Evolutionary conservation across 2,329 filamentous ascomycete species (phyloP).

Genomic region (Huntiella savannae): DNA sequence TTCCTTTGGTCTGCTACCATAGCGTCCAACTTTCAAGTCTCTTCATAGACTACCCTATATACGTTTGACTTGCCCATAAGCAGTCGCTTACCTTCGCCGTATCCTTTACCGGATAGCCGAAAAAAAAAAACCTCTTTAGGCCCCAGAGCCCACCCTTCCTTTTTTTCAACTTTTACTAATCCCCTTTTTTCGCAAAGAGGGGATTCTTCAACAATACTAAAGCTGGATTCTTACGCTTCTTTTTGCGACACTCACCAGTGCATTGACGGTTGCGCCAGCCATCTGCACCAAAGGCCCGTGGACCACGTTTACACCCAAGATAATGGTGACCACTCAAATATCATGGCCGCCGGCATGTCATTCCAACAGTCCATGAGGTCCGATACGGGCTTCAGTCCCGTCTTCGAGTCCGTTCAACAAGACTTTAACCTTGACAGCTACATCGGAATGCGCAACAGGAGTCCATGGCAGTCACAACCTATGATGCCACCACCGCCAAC

Average conservation of each 20-base stretch:
- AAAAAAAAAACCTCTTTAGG: background rate
- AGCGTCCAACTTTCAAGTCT: background rate
- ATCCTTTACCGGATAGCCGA: slow-evolving; percentile 8
- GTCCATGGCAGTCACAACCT: background rate
- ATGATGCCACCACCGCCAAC: background rate
- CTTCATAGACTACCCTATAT: background rate
- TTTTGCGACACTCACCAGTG: slow-evolving; percentile 8
- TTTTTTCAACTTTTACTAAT: slow-evolving; percentile 3
- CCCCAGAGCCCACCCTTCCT: slow-evolving; percentile 2
- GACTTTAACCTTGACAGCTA: slow-evolving; percentile 3
- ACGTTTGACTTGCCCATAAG: background rate
- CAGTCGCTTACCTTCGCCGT: background rate
- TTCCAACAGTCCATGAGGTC: no score
- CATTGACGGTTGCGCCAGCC: slow-evolving; percentile 5
- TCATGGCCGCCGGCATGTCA: no score
- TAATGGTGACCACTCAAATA: no score
- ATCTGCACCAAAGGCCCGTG: background rate
- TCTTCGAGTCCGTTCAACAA: background rate
- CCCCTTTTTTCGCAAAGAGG: slow-evolving; percentile 10
- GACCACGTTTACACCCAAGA: no score
- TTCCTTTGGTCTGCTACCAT: no score
- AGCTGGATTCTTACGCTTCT: slow-evolving; percentile 7
- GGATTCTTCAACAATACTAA: slow-evolving; percentile 5
- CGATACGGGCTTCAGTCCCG: no score
- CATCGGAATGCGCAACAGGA: background rate